Conservation (phyloP, 768 basidiomycete species). For the Pulveroboletus sp. region DNA sequence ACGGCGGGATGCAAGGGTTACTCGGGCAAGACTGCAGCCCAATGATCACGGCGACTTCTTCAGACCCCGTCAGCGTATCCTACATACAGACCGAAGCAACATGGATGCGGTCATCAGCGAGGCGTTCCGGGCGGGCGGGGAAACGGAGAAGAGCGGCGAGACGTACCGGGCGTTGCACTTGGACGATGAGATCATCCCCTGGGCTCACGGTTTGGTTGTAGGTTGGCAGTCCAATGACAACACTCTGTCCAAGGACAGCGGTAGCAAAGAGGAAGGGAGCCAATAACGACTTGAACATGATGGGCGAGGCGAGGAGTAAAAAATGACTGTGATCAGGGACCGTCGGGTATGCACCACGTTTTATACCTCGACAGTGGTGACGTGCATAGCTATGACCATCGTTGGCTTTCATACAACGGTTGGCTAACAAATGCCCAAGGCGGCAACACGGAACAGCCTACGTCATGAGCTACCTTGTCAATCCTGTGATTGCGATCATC, state of each 20-base stretch:
- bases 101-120: not conserved
- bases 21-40: constrained; percentile 38
- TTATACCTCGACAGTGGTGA: no score
- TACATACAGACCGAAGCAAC: constrained; percentile 18
- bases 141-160: no score
- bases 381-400: no score
- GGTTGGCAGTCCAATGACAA: constrained; percentile 37
- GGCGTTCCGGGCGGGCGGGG: not conserved
- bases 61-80: constrained; percentile 36
- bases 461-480: no score
- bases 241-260: constrained; percentile 39
- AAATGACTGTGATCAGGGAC: no score
- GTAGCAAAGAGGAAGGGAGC: constrained; percentile 28
- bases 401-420: no score
- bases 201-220: constrained; percentile 27
- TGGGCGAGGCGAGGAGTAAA: no score
- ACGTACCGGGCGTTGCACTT: constrained; percentile 48
- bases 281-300: no score
- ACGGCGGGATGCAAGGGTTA: constrained; percentile 22
- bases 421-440: no score
- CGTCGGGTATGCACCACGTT: no score
- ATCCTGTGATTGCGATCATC: no score
- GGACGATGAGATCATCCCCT: constrained; percentile 39
- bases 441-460: no score
- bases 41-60: constrained; percentile 44